phyloP scores from a whole-genome alignment of 352 stramenopile genomes.

The Globisporangium echinulatum region DNA sequence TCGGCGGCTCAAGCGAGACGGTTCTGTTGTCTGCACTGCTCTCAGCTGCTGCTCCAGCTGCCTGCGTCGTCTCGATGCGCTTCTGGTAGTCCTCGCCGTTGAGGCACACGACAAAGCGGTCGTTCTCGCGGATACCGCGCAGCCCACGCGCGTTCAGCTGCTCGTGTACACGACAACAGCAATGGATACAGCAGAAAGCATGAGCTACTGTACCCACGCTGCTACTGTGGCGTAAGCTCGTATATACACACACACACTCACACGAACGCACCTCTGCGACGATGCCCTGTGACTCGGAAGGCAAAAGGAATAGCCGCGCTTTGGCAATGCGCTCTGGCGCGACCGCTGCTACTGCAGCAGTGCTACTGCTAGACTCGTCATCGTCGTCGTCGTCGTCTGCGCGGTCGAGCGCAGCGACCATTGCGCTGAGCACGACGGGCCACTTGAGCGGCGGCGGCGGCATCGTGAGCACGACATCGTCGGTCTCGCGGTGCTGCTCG shows the following conservation, averaged over 20 bases:
- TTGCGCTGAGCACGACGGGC: constrained; percentile 48
- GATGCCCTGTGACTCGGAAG: constrained; percentile 47
- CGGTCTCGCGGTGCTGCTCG: constrained; percentile 35
- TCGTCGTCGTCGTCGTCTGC: constrained; percentile 38
- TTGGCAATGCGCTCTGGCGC: constrained; percentile 21
- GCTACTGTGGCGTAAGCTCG: background rate
- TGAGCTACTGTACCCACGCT: background rate
- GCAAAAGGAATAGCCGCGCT: constrained; percentile 60
- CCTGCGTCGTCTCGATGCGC: constrained; percentile 12
- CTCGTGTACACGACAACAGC: constrained; percentile 1
- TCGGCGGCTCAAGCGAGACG: background rate
- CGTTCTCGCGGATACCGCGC: constrained; percentile 70
- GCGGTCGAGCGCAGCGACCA: constrained; percentile 55
- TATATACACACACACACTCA: background rate
- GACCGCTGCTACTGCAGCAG: constrained; percentile 3
- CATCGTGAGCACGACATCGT: constrained; percentile 64
- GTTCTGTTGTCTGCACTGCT: constrained; percentile 1
- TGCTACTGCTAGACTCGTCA: constrained; percentile 12
- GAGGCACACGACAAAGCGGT: constrained; percentile 68
- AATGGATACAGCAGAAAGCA: constrained; percentile 4
- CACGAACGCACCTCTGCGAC: constrained; percentile 40
- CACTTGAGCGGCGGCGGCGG: constrained; percentile 62
- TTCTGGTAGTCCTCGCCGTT: constrained; percentile 65
- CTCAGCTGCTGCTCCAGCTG: background rate
- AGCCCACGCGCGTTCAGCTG: constrained; percentile 66